These are phyloP conservation scores for Tuber indicum DNA, from an alignment of 495 filamentous ascomycete genomes.

Conservation along the genomic window DNA sequence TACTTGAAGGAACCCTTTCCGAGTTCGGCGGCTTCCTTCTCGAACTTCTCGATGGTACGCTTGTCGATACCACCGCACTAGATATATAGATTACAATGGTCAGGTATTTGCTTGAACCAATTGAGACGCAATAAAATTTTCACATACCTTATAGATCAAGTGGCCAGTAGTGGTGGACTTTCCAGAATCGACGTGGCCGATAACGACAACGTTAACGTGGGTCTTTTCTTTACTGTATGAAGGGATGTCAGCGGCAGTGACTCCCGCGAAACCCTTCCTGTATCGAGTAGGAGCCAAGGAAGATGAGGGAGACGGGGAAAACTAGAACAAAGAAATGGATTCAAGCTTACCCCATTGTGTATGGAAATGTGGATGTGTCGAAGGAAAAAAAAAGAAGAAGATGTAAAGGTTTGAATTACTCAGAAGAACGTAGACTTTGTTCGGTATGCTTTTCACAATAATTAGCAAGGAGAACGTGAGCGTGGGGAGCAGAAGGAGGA, in stretches of 20 bases:
- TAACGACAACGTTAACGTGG: constrained; percentile 97
- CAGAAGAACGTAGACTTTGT: constrained; percentile 43
- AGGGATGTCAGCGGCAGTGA: constrained; percentile 10
- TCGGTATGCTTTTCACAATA: constrained; percentile 36
- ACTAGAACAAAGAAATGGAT: background rate
- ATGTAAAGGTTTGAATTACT: constrained; percentile 36
- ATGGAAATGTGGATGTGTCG: constrained; percentile 9
- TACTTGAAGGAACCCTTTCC: constrained; percentile 99
- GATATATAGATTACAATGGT: constrained; percentile 3
- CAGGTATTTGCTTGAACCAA: background rate
- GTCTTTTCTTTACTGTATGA: constrained; percentile 62
- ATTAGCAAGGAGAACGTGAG: constrained; percentile 15
- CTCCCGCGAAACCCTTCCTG: background rate
- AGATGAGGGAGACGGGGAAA: background rate
- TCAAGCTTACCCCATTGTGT: constrained; percentile 37
- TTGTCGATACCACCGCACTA: constrained; percentile 97
- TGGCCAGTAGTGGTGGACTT: constrained; percentile 98
- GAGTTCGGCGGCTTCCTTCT: constrained; percentile 99
- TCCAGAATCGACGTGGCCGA: constrained; percentile 99
- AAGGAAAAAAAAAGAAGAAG: constrained; percentile 15
- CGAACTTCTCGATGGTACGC: constrained; percentile 99
- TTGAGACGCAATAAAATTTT: background rate
- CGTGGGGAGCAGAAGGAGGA: background rate
- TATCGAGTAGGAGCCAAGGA: background rate
- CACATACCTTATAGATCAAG: constrained; percentile 85